Evolutionary conservation across 2,329 filamentous ascomycete genomes (phyloP).

Genomic region (Fusarium kyushuense): DNA sequence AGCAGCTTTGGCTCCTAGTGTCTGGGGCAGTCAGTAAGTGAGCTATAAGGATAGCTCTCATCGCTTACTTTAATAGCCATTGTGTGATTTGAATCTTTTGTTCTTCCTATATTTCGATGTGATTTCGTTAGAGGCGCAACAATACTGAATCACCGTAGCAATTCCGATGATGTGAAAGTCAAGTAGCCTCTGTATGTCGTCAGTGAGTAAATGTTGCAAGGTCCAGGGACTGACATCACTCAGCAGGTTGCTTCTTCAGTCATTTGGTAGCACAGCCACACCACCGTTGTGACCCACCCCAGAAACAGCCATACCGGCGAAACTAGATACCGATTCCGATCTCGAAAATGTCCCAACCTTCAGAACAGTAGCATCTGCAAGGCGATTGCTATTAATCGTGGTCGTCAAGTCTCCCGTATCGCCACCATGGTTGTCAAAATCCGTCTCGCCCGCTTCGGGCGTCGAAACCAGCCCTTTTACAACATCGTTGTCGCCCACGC

Average conservation of each 20-base stretch:
- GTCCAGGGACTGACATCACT: slow-evolving; percentile 41
- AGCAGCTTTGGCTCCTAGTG: slow-evolving; percentile 87
- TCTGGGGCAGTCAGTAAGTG: slow-evolving; percentile 63
- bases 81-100: slow-evolving; percentile 37
- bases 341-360: slow-evolving; percentile 50
- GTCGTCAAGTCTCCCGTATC: slow-evolving; percentile 35
- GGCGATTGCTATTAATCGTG: slow-evolving; percentile 19
- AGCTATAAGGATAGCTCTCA: slow-evolving; percentile 4
- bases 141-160: background rate
- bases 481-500: slow-evolving; percentile 97
- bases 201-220: slow-evolving; percentile 28
- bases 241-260: slow-evolving; percentile 7
- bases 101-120: slow-evolving; percentile 1
- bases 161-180: slow-evolving; percentile 20
- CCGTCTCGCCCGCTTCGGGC: slow-evolving; percentile 92
- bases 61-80: slow-evolving; percentile 53
- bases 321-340: slow-evolving; percentile 50
- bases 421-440: slow-evolving; percentile 88
- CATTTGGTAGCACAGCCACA: slow-evolving; percentile 6
- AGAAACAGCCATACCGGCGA: slow-evolving; percentile 52
- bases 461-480: slow-evolving; percentile 89
- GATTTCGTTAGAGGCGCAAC: background rate
- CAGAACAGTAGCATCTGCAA: slow-evolving; percentile 23
- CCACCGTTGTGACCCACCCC: background rate
- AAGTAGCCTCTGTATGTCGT: slow-evolving; percentile 26